Base-by-base conservation (phyloP, 805 yeast genomes). In the Saccharomycopsis selenospora region DNA sequence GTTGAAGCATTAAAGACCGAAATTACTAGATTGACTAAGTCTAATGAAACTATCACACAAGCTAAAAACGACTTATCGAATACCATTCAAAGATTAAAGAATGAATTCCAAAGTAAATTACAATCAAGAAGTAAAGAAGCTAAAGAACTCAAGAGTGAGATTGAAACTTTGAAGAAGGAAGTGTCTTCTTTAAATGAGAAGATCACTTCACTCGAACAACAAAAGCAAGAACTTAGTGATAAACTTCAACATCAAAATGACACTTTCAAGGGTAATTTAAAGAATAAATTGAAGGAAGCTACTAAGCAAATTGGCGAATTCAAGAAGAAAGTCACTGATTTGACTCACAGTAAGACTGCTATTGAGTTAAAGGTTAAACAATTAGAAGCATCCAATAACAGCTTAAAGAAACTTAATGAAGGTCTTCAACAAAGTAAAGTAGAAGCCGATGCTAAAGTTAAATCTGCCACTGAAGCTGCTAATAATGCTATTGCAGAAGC, bases 1-100 rank as follows among this genome's bases (percentile, higher is more conserved):
- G 62, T 68, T 49, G 62, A 64, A n/a, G 58, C 57, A 11, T 56
- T 71, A 49, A 66, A 67, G 54, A 61, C 55, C 8, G 58, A 66
- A 46, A 58, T 63, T 23, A 61, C 53, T 18, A 53, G 52, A 20
- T 50, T 65, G 50, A 53, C 48, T 25, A 48, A 62, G 40, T 59
- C 60, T 36, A 40, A 54, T 28, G n/a, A n/a, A n/a, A n/a, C n/a
- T n/a, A n/a, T n/a, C n/a, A n/a, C n/a, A n/a, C n/a, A n/a, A n/a
- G n/a, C n/a, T n/a, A n/a, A n/a, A n/a, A 42, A 51, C 46, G 43
- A 40, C 7, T 42, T 56, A 4, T 61, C 56, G 40, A 62, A 55
- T 40, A 51, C 53, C 33, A 53, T 44, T 11, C 51, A 42, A 4
- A 61, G 56, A 55, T 46, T 57, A 47, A 40, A 55, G 61, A n/a